Base-by-base conservation (phyloP, 305 asterid species). In the Euphrasia arctica region DNA sequence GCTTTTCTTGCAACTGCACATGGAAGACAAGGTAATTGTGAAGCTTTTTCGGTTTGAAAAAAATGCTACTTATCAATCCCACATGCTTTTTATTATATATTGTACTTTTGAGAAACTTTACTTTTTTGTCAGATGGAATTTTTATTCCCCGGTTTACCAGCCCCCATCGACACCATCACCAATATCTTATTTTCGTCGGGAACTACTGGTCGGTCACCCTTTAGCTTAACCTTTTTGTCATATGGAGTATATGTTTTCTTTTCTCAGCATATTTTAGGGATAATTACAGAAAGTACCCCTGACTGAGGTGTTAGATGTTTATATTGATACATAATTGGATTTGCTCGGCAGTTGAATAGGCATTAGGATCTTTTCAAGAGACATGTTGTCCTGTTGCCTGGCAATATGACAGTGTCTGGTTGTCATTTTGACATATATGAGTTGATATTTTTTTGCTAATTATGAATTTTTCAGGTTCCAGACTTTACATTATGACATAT, bases 141-240 rank as follows among this genome's bases (percentile, higher is more conserved):
- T 59, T 71, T 82, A 76, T 71, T 69, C 80, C 25, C 96, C 98
- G 18, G 76, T 72, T 82, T 78, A 81, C 79, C 95, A 84, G 63
- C 65, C 97, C n/a, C n/a, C 47, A 63, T 82, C 39, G 91, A 87
- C 39, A 73, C 97, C 64, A 73, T 87, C 60, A 90, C 95, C 68
- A 92, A 80, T 72, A 83, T 92, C 79, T 76, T 90, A 34, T 92
- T 92, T 80, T 92, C 98, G 61, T 92, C 98, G 2, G 97, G 98
- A 64, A 92, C 98, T 74, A 85, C 98, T 54, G 97, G 98, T 92
- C 13, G 41, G 78, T 45, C 27, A 32, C 60, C 51, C 41, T 71
- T 71, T 74, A 8, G 3, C 58, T 15, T 31, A 50, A 66, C 14
- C 25, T 54, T 1, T 13, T 63, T 57, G 14, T 42, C 9, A 14